phyloP scores from a whole-genome alignment of 2,329 filamentous ascomycete genomes.

The Pseudogymnoascus sp. region DNA sequence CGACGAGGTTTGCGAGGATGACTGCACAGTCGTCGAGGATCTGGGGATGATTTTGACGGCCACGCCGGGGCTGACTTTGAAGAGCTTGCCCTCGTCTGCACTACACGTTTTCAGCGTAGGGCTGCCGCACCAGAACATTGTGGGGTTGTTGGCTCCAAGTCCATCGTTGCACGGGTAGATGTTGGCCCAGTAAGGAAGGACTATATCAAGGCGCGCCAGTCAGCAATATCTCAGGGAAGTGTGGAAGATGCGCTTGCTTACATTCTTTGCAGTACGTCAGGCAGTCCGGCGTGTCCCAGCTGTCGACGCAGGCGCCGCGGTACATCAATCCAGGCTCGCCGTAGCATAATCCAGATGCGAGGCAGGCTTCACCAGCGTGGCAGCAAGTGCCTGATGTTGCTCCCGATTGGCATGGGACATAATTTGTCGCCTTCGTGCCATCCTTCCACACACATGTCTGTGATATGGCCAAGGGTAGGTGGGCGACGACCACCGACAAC shows the following conservation, averaged over 20 bases:
- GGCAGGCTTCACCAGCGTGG: constrained; percentile 14
- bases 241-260: constrained; percentile 9
- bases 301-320: constrained; percentile 18
- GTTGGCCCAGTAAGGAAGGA: constrained; percentile 9
- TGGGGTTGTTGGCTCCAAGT: constrained; percentile 8
- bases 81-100: not conserved
- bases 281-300: constrained; percentile 17
- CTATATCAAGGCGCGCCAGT: constrained; percentile 14
- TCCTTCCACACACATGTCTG: not conserved
- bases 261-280: constrained; percentile 15
- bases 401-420: constrained; percentile 13
- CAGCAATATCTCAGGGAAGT: constrained; percentile 14
- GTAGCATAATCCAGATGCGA: constrained; percentile 15
- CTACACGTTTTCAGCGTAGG: not conserved
- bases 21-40: constrained; percentile 13
- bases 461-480: not conserved
- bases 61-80: not conserved
- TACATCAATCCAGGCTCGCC: constrained; percentile 18
- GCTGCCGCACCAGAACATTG: constrained; percentile 11
- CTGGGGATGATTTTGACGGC: not conserved
- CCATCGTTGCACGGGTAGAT: constrained; percentile 19
- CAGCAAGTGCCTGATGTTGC: constrained; percentile 15
- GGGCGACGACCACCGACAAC: not conserved
- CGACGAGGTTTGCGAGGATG: not conserved
- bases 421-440: constrained; percentile 9